Evolutionary conservation across 116 monocot genomes (phyloP), one percentile per base, ranked within the genome.

Genomic region (Dioscorea cayenensis): DNA sequence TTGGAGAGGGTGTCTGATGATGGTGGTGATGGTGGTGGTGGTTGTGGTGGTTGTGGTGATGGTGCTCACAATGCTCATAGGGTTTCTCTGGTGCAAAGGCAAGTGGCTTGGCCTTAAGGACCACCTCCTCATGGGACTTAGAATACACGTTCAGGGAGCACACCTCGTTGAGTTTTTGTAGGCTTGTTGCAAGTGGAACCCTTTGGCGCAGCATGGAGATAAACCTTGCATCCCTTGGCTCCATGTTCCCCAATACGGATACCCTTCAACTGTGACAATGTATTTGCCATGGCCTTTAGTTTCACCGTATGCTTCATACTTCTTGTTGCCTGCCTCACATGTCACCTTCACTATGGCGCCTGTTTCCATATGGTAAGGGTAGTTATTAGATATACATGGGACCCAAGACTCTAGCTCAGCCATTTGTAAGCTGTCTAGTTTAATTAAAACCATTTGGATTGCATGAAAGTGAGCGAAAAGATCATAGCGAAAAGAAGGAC

Each of bases 271-370:
- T 0, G 32, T 35, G 49, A 71, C 36, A 14, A 28, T 70, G 64
- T 71, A 77, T 25, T 71, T 77, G 3, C 77, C 77, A 49, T 71
- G 71, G 38, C 10, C 23, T 23, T 51, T 71, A 1, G 77, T 55
- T 52, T 77, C 60, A 3, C 52, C 77, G 18, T 64, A 77, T 29
- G 71, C 69, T 5, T 69, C 63, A 22, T 67, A 59, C 35, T 75
- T n/a, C 67, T 75, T 75, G 64, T 49, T 2, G 3, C 70, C 77
- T 9, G 20, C 77, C 63, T 28, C 55, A 64, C 77, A 77, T 23
- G 77, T 65, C 77, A 77, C 77, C 65, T 77, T 77, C 63, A 77
- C 77, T 0, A 71, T 23, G 13, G 77, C 77, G 58, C 77, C 77
- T 77, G 55, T 19, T 28, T 12, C 20, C 49, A 23, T 12, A 69